Conservation (phyloP, 306 rosid genomes). For the Alnus glutinosa region DNA sequence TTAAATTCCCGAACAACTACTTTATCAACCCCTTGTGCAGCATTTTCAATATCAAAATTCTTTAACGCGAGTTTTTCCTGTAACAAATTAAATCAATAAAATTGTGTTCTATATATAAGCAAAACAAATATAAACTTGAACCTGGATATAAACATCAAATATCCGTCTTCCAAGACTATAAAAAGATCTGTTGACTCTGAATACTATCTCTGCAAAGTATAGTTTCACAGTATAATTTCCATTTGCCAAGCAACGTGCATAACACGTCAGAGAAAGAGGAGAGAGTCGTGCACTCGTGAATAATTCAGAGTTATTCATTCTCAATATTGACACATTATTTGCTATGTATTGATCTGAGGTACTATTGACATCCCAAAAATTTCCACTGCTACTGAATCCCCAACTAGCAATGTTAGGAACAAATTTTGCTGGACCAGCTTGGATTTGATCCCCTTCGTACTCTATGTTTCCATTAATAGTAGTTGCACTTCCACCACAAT, state of each 20-base stretch:
- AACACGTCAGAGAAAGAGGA: slow-evolving; percentile 57
- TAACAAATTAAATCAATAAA: slow-evolving; percentile 17
- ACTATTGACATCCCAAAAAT: too few relatives aligned
- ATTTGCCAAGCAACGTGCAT: slow-evolving; percentile 59
- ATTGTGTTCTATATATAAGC: slow-evolving; percentile 1
- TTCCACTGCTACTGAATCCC: too few relatives aligned
- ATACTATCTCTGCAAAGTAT: slow-evolving; percentile 57
- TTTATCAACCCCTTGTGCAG: slow-evolving; percentile 40
- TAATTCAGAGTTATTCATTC: slow-evolving; percentile 34
- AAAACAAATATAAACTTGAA: slow-evolving; percentile 22
- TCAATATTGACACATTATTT: slow-evolving; percentile 19
- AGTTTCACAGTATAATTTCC: slow-evolving; percentile 59
- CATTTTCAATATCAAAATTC: slow-evolving; percentile 46
- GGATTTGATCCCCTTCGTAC: too few relatives aligned
- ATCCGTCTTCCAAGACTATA: slow-evolving; percentile 57
- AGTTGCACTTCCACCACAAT: too few relatives aligned
- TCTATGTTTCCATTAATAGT: too few relatives aligned
- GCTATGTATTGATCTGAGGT: too few relatives aligned
- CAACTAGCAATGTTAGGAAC: too few relatives aligned
- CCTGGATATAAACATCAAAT: slow-evolving; percentile 69
- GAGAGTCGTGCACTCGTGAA: slow-evolving; percentile 50
- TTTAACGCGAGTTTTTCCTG: slow-evolving; percentile 46
- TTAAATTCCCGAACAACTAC: slow-evolving; percentile 29
- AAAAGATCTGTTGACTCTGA: slow-evolving; percentile 50
- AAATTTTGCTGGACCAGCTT: too few relatives aligned